Conservation (phyloP, 2,329 filamentous ascomycete genomes). For the Pseudocercospora crystallina region DNA sequence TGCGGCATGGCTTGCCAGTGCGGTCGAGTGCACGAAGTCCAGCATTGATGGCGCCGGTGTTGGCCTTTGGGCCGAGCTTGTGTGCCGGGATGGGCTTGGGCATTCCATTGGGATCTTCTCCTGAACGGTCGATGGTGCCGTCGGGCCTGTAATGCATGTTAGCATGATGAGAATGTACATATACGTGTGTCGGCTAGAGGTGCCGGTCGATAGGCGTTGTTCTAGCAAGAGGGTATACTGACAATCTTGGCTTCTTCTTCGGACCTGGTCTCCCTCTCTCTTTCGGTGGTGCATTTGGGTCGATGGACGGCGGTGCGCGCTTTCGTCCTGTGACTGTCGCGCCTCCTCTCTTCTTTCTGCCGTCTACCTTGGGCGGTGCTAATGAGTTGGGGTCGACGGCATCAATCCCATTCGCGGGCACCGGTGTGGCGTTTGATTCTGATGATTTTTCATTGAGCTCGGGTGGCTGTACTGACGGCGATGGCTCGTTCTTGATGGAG, state of each 20-base stretch:
- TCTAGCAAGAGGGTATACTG: slow-evolving; percentile 48
- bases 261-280: slow-evolving; percentile 77
- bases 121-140: slow-evolving; percentile 46
- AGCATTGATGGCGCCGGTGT: slow-evolving; percentile 95
- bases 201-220: no score
- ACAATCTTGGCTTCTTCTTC: slow-evolving; percentile 95
- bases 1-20: slow-evolving; percentile 85
- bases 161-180: slow-evolving; percentile 11
- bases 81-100: slow-evolving; percentile 52
- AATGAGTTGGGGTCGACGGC: slow-evolving; percentile 40
- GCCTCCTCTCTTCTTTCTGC: slow-evolving; percentile 68
- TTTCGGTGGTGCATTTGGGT: slow-evolving; percentile 42
- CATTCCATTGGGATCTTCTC: slow-evolving; percentile 13
- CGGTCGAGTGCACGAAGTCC: slow-evolving; percentile 91
- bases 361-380: slow-evolving; percentile 46
- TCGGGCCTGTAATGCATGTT: slow-evolving; percentile 47
- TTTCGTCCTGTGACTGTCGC: slow-evolving; percentile 32
- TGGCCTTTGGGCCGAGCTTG: slow-evolving; percentile 93
- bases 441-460: slow-evolving; percentile 41
- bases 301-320: slow-evolving; percentile 44
- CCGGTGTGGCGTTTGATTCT: slow-evolving; percentile 44
- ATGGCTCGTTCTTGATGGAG: slow-evolving; percentile 37
- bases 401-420: slow-evolving; percentile 34
- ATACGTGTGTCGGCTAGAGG: neutral
- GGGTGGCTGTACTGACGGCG: slow-evolving; percentile 34